phyloP scores from a whole-genome alignment of 1,139 yeast species.

The Magnusiomyces magnusii region DNA sequence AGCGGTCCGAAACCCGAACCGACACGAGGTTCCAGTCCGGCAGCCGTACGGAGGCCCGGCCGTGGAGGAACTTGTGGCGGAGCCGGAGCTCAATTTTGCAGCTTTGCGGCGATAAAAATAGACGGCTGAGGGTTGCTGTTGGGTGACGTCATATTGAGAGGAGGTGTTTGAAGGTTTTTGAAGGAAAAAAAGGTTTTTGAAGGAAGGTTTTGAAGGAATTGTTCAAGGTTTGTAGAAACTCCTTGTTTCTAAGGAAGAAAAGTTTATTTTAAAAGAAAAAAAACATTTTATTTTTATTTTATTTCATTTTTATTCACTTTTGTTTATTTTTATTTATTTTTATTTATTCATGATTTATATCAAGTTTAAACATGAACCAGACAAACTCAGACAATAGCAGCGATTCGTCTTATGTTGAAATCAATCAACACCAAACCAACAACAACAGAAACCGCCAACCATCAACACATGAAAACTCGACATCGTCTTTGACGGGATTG shows the following conservation, averaged over 20 bases:
- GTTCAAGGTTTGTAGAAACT: background rate
- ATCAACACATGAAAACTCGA: background rate
- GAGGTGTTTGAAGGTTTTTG: background rate
- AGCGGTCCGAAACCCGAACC: slow-evolving; percentile 18
- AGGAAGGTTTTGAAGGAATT: too few relatives aligned
- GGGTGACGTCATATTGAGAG: background rate
- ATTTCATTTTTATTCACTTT: background rate
- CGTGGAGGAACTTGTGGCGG: slow-evolving; percentile 18
- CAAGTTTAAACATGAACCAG: too few relatives aligned
- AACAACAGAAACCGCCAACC: background rate
- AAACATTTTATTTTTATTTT: background rate
- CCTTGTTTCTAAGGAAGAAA: background rate
- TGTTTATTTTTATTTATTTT: background rate
- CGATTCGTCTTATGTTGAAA: background rate
- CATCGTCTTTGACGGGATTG: background rate
- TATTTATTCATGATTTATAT: too few relatives aligned
- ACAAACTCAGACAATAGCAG: background rate
- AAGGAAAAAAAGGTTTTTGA: background rate
- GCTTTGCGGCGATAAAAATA: background rate
- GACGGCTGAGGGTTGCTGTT: background rate
- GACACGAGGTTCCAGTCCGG: slow-evolving; percentile 25
- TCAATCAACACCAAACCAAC: background rate
- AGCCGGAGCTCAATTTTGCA: background rate
- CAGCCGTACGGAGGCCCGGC: slow-evolving; percentile 33
- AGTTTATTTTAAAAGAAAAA: background rate